A percentile compares a stretch with the other conserved stretches of the same genome.
phyloP scores from a whole-genome alignment of 352 stramenopile species.

The Phytopythium delawarense region DNA sequence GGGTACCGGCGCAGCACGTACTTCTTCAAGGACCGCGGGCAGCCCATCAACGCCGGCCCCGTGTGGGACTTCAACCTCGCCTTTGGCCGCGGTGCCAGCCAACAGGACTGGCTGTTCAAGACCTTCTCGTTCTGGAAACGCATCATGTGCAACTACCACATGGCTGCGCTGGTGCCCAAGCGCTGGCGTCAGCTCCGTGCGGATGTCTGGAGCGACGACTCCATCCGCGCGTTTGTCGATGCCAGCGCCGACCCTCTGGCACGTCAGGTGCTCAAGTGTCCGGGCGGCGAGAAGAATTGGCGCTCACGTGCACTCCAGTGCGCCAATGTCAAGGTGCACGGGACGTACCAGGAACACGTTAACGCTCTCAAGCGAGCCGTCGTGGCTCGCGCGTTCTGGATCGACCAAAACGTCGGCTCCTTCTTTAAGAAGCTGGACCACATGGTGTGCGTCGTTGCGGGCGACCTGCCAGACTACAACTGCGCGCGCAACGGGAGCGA shows the following conservation, averaged over 20 bases:
- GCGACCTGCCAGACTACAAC: slow-evolving; percentile 48
- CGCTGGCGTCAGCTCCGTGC: slow-evolving; percentile 45
- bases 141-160: slow-evolving; percentile 68
- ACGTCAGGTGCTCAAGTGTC: slow-evolving; percentile 43
- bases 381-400: slow-evolving; percentile 42
- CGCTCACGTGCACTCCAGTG: slow-evolving; percentile 51
- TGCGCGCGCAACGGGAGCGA: slow-evolving; percentile 45
- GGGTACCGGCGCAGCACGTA: slow-evolving; percentile 58
- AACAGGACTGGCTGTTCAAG: slow-evolving; percentile 53
- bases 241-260: slow-evolving; percentile 30
- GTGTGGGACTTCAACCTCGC: slow-evolving; percentile 75
- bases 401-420: slow-evolving; percentile 33
- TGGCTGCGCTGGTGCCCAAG: slow-evolving; percentile 48
- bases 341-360: slow-evolving; percentile 37
- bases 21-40: slow-evolving; percentile 67
- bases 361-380: slow-evolving; percentile 26
- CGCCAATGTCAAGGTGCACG: slow-evolving; percentile 39
- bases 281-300: slow-evolving; percentile 19
- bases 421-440: slow-evolving; percentile 37
- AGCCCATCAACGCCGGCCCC: slow-evolving; percentile 61
- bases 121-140: slow-evolving; percentile 56
- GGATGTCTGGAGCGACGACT: slow-evolving; percentile 44
- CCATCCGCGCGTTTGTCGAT: slow-evolving; percentile 42
- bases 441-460: slow-evolving; percentile 28
- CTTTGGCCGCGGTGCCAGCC: slow-evolving; percentile 34